A percentile compares a stretch with the other conserved stretches of the same genome.
Conservation (phyloP, 225 moss, liverwort and hornwort species). For the Rhytidiadelphus loreus region DNA sequence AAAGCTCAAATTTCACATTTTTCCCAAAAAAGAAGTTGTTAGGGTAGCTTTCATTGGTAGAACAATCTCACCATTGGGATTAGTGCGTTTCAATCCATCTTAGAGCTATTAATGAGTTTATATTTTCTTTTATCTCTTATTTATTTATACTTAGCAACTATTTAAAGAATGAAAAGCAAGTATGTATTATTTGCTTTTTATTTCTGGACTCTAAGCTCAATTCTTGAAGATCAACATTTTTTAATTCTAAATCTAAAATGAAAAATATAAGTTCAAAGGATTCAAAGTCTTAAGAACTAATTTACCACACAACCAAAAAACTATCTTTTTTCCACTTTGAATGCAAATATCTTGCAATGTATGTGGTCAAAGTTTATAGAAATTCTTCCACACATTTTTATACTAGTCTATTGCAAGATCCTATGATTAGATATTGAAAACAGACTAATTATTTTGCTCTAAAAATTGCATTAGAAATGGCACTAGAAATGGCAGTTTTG, state of each 20-base stretch:
- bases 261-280: not conserved
- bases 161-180: not conserved
- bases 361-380: rapidly evolving
- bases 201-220: rapidly evolving
- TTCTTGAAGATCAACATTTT: rapidly evolving
- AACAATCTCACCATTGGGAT: not conserved
- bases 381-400: rapidly evolving
- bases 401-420: not conserved
- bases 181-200: not conserved
- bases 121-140: not conserved
- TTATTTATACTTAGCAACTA: not conserved
- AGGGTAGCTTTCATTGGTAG: rapidly evolving
- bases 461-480: too few relatives aligned
- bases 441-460: too few relatives aligned
- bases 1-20: not conserved
- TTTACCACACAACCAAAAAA: not conserved
- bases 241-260: not conserved
- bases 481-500: not conserved
- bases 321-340: not conserved
- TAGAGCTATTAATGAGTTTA: rapidly evolving
- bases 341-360: not conserved
- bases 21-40: not conserved
- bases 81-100: not conserved
- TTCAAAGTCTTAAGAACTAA: not conserved
- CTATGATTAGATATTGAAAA: not conserved